Base-by-base conservation (phyloP, 2,329 filamentous ascomycete species). In the Fusarium concolor region DNA sequence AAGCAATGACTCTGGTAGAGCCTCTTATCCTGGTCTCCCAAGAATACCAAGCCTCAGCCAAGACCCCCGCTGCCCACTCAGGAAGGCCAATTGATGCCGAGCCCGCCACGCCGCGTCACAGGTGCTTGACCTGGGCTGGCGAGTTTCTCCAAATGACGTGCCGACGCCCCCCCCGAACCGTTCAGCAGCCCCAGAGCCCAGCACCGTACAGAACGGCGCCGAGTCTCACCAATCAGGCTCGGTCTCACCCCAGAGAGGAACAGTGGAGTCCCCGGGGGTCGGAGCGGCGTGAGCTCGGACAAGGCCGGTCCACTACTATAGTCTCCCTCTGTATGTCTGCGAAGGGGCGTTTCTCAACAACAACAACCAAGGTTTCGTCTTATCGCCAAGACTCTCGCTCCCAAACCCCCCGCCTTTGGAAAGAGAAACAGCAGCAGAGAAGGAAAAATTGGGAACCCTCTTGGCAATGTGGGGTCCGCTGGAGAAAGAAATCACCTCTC, bases 21-120 rank as follows among this genome's bases (percentile, higher is more conserved):
- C 24, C 33, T 37, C 50, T 54, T 28, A 64, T 44, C 66, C 65
- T 43, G 47, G 67, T 63, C 63, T 43, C 63, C 69, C 63, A 72
- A 63, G 60, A 65, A 62, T 65, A 64, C 69, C 69, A 72, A 71
- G 69, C 49, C 57, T 45, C 52, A 45, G 50, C 55, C 61, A 66
- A 58, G 61, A 26, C 57, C 26, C 42, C 46, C 10, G 28, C 33
- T n/a, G 56, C 37, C 67, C 64, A 63, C 54, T 67, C 58, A 65
- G 56, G 57, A 65, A 60, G 37, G 59, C 41, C 55, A 65, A 71
- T 62, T 71, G 67, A 56, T 60, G 50, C 69, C 71, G 62, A 71
- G 57, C 57, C 67, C 71, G 70, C 69, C 67, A 73, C 69, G 71
- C 71, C 71, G 71, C 69, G 71, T 71, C 67, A 73, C 67, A 69